Base-by-base conservation (phyloP, 176 grass and related monocot species). In the Lolium rigidum region DNA sequence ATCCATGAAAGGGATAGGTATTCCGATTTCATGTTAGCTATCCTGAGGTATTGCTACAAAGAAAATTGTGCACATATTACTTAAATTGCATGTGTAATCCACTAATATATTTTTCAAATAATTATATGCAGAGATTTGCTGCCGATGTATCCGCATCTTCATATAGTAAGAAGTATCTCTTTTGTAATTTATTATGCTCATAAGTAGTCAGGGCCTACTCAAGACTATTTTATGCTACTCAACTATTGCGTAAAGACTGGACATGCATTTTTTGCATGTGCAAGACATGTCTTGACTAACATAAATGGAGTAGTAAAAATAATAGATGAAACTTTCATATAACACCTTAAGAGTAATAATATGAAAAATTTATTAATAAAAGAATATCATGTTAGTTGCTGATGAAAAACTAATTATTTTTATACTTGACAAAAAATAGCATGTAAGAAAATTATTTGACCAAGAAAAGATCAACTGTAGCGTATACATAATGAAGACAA, bases 1-100 rank as follows among this genome's bases (percentile, higher is more conserved):
- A 94, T 98, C 86, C 96, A 98, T 80, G 96, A 98, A 90, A 94
- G 96, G 86, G 96, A 98, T 88, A 95, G 90, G 80, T 98, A 91
- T 94, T 98, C 96, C 56, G 96, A 98, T 94, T 98, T 98, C 83
- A 94, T 92, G 84, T 87, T 98, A 78, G 62, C 93, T 83, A 98
- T 98, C 90, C 75, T 98, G 85, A 98, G 96, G 96, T 98, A 94
- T 61, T 65, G 61, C 38, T 26, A 48, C 54, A 66, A 80, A 78
- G 51, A 37, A 31, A 8, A 12, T 52, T 60, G 14, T 86, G 24
- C 52, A 73, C 41, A 69, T 50, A 7, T 86, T 78, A 74, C 28
- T 55, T 85, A 65, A 39, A 55, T 60, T 84, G 11, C 26, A 81
- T 64, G 56, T 56, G 58, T 63, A 77, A 67, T 85, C 47, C 38